Evolutionary conservation across 2,329 filamentous ascomycete genomes (phyloP).

Genomic region (Alternaria panax): DNA sequence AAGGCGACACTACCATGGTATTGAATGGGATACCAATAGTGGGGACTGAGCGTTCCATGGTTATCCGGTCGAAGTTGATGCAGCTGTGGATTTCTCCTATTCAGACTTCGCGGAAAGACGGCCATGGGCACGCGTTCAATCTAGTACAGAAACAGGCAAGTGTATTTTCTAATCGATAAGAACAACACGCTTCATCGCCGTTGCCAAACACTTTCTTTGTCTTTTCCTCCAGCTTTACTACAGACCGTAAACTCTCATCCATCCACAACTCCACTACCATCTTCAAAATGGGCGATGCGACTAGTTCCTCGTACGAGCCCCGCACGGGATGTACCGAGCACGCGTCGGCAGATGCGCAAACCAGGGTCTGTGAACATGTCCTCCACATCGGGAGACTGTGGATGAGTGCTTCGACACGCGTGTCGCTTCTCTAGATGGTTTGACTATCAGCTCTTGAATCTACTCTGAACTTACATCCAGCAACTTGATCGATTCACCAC

Average conservation of each 20-base stretch:
- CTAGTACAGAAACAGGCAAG: not conserved
- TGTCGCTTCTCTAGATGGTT: not conserved
- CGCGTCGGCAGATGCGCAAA: conserved; percentile 7
- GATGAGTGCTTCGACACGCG: not conserved
- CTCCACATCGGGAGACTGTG: conserved; percentile 18
- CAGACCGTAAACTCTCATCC: not conserved
- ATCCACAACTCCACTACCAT: not conserved
- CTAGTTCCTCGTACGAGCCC: not conserved
- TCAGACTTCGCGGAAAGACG: not conserved
- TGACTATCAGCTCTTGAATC: not conserved
- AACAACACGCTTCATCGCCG: not conserved
- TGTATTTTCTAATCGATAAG: conserved; percentile 5
- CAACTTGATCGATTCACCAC: not conserved
- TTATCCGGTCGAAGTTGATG: not conserved
- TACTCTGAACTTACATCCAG: not conserved
- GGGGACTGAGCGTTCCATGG: not conserved
- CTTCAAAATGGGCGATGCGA: not conserved
- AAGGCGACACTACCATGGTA: conserved; percentile 1
- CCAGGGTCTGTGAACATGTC: not conserved
- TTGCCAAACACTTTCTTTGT: not conserved
- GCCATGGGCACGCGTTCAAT: not conserved
- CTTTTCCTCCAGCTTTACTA: not conserved
- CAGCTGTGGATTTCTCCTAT: not conserved
- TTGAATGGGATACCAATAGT: not conserved
- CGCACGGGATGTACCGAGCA: not conserved